Base-by-base conservation (phyloP, 495 filamentous ascomycete species). In the Penicillium silybi region DNA sequence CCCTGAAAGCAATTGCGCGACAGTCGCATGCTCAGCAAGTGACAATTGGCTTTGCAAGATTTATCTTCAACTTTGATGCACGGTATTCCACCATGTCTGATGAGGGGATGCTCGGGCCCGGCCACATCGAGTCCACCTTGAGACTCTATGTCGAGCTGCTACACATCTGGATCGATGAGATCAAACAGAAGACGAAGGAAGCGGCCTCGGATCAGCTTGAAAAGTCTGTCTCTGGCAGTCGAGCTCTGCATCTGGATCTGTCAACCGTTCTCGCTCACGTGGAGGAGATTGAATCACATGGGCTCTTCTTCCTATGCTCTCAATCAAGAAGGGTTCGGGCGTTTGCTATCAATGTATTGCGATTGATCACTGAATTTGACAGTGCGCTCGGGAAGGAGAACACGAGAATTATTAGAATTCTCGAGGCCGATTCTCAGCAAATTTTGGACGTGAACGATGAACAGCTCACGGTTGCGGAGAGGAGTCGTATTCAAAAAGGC, bases 11-110 rank as follows among this genome's bases (percentile, higher is more conserved):
- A 1, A 97, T 98, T 61, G 93, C 95, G 7, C 80, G 89, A 16
- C 92, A 98, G 65, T 88, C 85, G 7, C 88, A 96, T 70, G 92
- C 93, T 1, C 92, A 97, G 59, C 89, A 91, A 67, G 92, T 98
- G 19, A 97, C 92, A 2, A 95, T 96, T 63, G 91, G 95, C 4
- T 98, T 97, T 72, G 88, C 92, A 15, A 76, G 91, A 35, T 98
- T 97, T 58, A 97, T 98, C 27, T 97, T 99, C 74, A 95, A 90
- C 47, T 97, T 97, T 63, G 95, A 99, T 69, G 90, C 92, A 56
- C 85, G 90, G 23, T 97, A 97, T 68, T 89, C 92, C 1, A 97
- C 93, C 18, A 96, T 96, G 87, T 95, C 92, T 8, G 95, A 97
- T 60, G 91, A 96, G 39, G 93, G 95, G 3, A 92, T 99, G 89